phyloP scores from a whole-genome alignment of 306 rosid genomes.

The Hippophae rhamnoides region DNA sequence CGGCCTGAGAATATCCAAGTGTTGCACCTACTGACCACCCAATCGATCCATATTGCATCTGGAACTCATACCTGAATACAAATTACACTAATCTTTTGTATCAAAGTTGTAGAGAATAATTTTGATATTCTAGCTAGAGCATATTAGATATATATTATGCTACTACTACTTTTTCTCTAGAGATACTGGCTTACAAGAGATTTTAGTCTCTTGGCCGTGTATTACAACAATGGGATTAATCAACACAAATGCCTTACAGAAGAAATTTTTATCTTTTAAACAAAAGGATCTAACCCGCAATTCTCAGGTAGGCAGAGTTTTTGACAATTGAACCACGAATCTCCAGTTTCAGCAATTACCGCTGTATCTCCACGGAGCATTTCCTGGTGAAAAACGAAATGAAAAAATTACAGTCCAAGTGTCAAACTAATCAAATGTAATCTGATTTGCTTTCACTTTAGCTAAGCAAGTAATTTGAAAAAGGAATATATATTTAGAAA shows the following conservation, averaged over 20 bases:
- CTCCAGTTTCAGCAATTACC: conserved; percentile 79
- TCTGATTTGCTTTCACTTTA: no score
- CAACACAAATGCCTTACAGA: background rate
- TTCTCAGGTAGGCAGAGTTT: conserved; percentile 71
- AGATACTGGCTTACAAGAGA: no score
- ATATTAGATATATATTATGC: no score
- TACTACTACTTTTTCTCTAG: no score
- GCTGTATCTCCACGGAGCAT: conserved; percentile 52
- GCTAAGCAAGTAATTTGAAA: no score
- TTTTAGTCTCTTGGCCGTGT: no score
- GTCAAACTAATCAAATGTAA: no score
- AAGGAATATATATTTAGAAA: no score
- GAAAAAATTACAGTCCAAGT: background rate
- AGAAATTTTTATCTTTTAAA: background rate
- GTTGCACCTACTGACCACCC: conserved; percentile 97
- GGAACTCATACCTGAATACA: conserved; percentile 71
- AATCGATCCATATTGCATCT: conserved; percentile 94
- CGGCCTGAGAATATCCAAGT: conserved; percentile 86
- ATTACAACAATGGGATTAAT: no score
- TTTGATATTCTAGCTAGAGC: no score
- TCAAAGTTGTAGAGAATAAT: background rate
- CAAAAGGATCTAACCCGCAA: conserved; percentile 45
- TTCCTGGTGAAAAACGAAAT: conserved; percentile 34
- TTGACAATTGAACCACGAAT: conserved; percentile 91
- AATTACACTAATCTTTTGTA: conserved; percentile 11